Conservation (phyloP, 768 basidiomycete genomes). For the Suillus weaverae region DNA sequence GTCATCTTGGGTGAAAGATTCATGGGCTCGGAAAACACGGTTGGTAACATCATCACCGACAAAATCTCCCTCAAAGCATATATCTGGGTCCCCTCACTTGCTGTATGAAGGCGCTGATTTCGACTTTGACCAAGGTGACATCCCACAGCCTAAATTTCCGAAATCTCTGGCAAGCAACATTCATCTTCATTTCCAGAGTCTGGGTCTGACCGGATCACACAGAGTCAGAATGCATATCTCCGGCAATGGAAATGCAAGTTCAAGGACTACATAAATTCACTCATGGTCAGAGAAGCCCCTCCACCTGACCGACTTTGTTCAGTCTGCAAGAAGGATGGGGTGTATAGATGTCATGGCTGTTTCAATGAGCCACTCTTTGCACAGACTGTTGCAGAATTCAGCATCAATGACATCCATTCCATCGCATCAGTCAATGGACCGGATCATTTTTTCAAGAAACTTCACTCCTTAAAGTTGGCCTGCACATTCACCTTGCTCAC, state of each 20-base stretch:
- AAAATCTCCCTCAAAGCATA: not conserved
- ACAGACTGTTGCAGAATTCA: not conserved
- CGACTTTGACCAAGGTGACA: conserved; percentile 1
- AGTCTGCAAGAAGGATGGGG: not conserved
- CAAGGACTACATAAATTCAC: conserved; percentile 1
- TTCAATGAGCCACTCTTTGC: not conserved
- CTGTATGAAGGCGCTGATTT: not conserved
- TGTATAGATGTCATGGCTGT: not conserved
- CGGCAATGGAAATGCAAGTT: not conserved
- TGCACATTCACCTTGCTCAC: not conserved
- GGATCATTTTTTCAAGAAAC: not conserved
- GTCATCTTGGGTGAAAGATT: not conserved
- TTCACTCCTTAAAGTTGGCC: not conserved
- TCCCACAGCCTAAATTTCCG: not conserved
- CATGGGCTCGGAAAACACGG: not conserved
- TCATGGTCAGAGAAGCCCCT: not conserved
- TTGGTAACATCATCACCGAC: not conserved
- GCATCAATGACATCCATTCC: not conserved
- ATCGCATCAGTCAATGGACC: not conserved
- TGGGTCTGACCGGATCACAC: not conserved
- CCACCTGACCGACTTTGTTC: not conserved
- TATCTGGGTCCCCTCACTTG: not conserved
- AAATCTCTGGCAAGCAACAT: not conserved
- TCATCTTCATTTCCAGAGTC: not conserved
- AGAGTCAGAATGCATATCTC: not conserved